Base-by-base conservation (phyloP, 306 rosid species). In the Cucurbita moschata region DNA sequence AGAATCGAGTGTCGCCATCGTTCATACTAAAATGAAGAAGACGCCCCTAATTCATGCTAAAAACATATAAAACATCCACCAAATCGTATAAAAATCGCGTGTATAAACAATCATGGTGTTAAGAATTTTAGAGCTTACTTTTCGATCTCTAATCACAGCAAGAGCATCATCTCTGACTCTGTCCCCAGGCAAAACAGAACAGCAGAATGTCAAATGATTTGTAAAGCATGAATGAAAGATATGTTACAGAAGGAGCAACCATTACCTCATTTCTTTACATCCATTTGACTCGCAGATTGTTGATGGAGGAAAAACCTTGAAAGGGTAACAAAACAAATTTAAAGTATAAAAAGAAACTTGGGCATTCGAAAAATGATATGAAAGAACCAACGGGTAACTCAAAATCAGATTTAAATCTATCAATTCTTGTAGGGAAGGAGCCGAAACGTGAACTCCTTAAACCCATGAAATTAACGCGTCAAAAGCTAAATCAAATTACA, bases 241-340 rank as follows among this genome's bases (percentile, higher is more conserved):
- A 9, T 12, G 76, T 43, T 50, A 64, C 19, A 54, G 71, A 60
- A 53, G 64, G 46, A 61, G 76, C 59, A 70, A 35, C 46, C 39
- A 10, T 72, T 78, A 93, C 96, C 96, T 88, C 54, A 77, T 54
- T 43, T 87, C 96, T 74, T 85, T 86, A 65, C 81, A 62, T 13
- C 97, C 89, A 47, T 86, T 87, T 78, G 80, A 40, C 74, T 87
- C 89, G 8, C 86, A 79, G 75, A 71, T 80, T 11, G 81, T 39
- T 51, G 92, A 67, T 57, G 86, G 76, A 71, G 88, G 68, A 73
- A 82, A 44, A 82, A 67, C 88, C 98, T 88, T 76, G 47, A 52
- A 46, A 38, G 11, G 18, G 26, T 9, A 44, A 53, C 10, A 71
- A 43, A 72, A 21, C 12, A 46, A 71, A 70, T 7, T 52, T 9